A percentile compares a stretch with the other conserved stretches of the same genome.
These are phyloP conservation scores for Saussurea involucrata DNA, from an alignment of 129 eudicot genomes.

Conservation along the genomic window DNA sequence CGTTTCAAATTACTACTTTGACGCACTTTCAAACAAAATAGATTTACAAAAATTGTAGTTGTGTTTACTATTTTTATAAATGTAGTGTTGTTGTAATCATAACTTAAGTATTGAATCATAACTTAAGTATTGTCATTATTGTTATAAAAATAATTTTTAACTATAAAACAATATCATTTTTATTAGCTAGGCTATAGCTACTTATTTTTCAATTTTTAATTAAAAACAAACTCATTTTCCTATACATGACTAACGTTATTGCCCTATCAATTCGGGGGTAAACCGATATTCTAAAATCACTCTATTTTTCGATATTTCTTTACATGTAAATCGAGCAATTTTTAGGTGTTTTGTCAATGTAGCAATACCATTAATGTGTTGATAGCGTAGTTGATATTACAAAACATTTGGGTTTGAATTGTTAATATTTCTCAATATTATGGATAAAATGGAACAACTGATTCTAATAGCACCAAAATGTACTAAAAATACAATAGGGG, in stretches of 20 bases:
- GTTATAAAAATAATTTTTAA: too few relatives aligned
- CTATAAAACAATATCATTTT: not conserved
- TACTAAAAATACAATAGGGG: not conserved
- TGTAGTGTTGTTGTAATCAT: too few relatives aligned
- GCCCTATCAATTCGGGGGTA: not conserved
- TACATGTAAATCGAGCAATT: not conserved
- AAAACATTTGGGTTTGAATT: not conserved
- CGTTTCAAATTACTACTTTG: slow-evolving; percentile 14
- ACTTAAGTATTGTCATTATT: too few relatives aligned
- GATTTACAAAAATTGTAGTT: not conserved
- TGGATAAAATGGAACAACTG: not conserved
- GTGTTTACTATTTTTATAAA: not conserved
- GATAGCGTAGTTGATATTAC: not conserved
- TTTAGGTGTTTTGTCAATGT: not conserved
- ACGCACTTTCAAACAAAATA: slow-evolving; percentile 7
- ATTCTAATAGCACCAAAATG: not conserved
- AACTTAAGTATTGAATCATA: too few relatives aligned
- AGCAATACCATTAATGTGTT: not conserved
- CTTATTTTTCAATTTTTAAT: not conserved
- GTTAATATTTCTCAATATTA: not conserved
- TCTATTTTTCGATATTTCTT: not conserved
- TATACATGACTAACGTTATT: not conserved
- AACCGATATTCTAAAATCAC: not conserved
- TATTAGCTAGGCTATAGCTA: not conserved
- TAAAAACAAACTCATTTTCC: too few relatives aligned